Evolutionary conservation across 139 green algal species (phyloP), one percentile per base, ranked within the genome.

Genomic region (Volvox reticuliferus): DNA sequence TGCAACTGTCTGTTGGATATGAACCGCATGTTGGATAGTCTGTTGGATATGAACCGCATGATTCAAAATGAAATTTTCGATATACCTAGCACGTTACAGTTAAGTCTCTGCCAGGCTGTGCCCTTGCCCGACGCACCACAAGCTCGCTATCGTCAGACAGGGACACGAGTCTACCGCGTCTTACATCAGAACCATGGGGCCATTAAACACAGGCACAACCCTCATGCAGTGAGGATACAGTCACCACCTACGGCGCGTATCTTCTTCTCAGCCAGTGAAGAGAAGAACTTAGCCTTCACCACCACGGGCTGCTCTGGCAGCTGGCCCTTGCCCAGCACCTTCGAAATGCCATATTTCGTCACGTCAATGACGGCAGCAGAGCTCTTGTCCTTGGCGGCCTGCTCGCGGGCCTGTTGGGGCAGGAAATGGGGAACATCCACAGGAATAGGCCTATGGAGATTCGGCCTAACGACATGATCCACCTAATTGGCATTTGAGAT

Each of bases 211-310:
- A 33, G 50, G 32, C 75, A 30, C 75, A 81, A 81, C 69, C 44
- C 79, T 95, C 94, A 99, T 18, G 97, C 97, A 35, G 94, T 97
- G 68, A 99, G 95, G 19, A 97, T 80, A 90, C 94, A 96, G 44
- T 96, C 97, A 55, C 98, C 98, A 86, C 98, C 98, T 33, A 95
- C 98, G 88, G 97, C 98, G 96, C 99, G 99, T 94, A 99, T 99
- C 96, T 99, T 99, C 92, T 97, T 96, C 97, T 99, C 98, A 78
- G 98, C 98, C 87, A 99, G 94, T 94, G 99, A 99, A 92, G 92
- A 97, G 91, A 99, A 96, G 93, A 99, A 99, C 96, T 99, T 99
- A 93, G 98, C 97, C 93, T 98, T 98, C 50, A 99, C 98, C 19
- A 99, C 95, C 84, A 99, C 91, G 14, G 98, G 98, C 96, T 99